Evolutionary conservation across 441 rosid species (phyloP).

Genomic region (Populus tomentosa): DNA sequence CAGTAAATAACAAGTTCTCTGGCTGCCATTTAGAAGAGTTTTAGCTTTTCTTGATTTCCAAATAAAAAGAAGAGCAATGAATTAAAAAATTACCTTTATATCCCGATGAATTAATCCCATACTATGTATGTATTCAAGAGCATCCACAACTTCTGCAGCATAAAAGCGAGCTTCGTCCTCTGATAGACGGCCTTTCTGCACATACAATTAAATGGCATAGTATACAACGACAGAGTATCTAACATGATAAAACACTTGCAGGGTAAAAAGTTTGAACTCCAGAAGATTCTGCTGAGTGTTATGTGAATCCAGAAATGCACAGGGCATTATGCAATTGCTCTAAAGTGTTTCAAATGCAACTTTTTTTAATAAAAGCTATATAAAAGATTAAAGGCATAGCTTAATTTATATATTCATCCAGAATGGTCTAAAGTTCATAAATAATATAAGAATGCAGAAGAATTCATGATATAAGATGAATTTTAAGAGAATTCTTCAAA

Average conservation of each 20-base stretch:
- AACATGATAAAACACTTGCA: background rate
- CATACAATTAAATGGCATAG: conserved; percentile 14
- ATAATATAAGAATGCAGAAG: background rate
- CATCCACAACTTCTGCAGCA: conserved; percentile 91
- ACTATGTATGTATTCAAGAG: conserved; percentile 93
- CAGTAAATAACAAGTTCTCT: conserved; percentile 81
- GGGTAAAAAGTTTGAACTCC: background rate
- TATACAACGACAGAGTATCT: background rate
- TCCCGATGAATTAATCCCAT: conserved; percentile 97
- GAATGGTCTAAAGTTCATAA: background rate
- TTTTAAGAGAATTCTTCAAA: background rate
- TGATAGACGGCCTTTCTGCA: conserved; percentile 78
- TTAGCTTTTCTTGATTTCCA: conserved; percentile 25
- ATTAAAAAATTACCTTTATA: conserved; percentile 58
- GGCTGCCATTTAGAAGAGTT: conserved; percentile 58
- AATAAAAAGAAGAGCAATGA: conserved; percentile 1
- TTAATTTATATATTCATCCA: background rate
- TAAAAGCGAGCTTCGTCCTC: conserved; percentile 97
- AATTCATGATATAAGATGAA: background rate
- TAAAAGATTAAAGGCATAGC: background rate
- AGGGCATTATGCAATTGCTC: background rate
- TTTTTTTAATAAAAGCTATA: background rate
- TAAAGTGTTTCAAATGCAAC: background rate
- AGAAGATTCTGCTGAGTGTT: background rate
- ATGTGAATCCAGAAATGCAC: background rate